Percentiles rank a stretch among this genome's conserved stretches.
These are phyloP conservation scores for Flammula alnicola DNA, from an alignment of 1,284 basidiomycete genomes.

Conservation along the genomic window DNA sequence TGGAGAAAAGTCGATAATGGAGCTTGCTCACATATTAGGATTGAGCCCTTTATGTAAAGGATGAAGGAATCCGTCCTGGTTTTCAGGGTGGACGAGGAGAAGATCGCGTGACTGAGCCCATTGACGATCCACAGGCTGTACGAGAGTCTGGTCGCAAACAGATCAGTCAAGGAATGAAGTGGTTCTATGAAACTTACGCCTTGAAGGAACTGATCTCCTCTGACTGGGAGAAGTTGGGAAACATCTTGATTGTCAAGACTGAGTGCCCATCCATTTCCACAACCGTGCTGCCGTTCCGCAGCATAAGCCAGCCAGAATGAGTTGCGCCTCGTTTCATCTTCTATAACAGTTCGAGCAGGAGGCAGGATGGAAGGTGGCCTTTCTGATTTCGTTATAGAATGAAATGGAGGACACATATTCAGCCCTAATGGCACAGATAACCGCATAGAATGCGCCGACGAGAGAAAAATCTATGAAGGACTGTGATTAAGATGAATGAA, in stretches of 20 bases:
- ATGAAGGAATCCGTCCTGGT: conserved; percentile 74
- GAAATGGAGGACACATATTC: conserved; percentile 71
- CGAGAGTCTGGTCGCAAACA: conserved; percentile 44
- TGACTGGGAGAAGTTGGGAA: conserved; percentile 69
- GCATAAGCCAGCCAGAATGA: conserved; percentile 76
- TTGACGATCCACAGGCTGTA: conserved; percentile 62
- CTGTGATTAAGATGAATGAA: neutral
- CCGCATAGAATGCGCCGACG: conserved; percentile 60
- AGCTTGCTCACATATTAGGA: conserved; percentile 55
- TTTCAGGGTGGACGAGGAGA: conserved; percentile 59
- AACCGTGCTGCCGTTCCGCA: conserved; percentile 66
- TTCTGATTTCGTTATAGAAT: conserved; percentile 58
- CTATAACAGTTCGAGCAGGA: conserved; percentile 60
- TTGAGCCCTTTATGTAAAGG: conserved; percentile 73
- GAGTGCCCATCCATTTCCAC: conserved; percentile 72
- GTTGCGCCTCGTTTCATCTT: conserved; percentile 74
- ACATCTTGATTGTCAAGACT: conserved; percentile 75
- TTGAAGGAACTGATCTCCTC: conserved; percentile 60
- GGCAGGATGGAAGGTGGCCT: conserved; percentile 61
- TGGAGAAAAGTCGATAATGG: neutral
- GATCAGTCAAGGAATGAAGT: conserved; percentile 12
- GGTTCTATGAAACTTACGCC: conserved; percentile 49
- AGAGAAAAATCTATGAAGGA: conserved; percentile 56
- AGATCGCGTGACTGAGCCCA: conserved; percentile 68
- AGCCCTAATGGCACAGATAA: conserved; percentile 67